Base-by-base conservation (phyloP, 2,329 filamentous ascomycete genomes). In the Ascochyta rabiei region DNA sequence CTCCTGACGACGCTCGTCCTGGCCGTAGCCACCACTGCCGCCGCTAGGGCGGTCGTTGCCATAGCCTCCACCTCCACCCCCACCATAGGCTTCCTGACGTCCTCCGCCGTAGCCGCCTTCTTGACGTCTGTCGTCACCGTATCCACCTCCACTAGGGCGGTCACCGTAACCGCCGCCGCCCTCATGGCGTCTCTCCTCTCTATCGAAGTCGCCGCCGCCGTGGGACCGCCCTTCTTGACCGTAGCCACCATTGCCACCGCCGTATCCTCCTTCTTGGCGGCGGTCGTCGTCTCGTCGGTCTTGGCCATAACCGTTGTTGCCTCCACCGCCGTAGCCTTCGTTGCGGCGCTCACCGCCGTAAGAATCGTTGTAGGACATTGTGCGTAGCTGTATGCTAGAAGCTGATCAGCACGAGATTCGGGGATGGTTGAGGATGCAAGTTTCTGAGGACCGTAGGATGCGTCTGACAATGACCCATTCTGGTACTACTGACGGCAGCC, bases 281-380 rank as follows among this genome's bases (percentile, higher is more conserved):
- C 50, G 46, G 23, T 54, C 60, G 35, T 66, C 61, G 33, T 64
- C 59, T 4, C 58, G 57, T 12, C 62, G 50, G 10, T 62, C 60
- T 23, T 58, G 45, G 13, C 67, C 61, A 43, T 60, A 62, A 13
- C 57, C 60, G 21, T 56, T 48, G 4, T 60, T 53, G 5, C 56
- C 51, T 18, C 46, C 60, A 28, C 46, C 55, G 18, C 48, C 59
- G 9, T 62, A 57, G 44, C 59, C 51, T 6, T 58, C 57, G 33
- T 59, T 51, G 16, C 60, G 60, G 26, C 63, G 61, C 34, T 66
- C 56, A 26, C 57, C 59, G 31, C 57, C 53, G 55, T 59, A 57
- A 23, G 59, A 61, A 13, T 66, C 61, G 60, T 67, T 69, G 58
- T 68, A 67, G 26, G 65, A 68, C 65, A 68, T 68, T 38, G 24